Base-by-base conservation (phyloP, 176 grass and related monocot genomes). In the Puccinellia tenuiflora region DNA sequence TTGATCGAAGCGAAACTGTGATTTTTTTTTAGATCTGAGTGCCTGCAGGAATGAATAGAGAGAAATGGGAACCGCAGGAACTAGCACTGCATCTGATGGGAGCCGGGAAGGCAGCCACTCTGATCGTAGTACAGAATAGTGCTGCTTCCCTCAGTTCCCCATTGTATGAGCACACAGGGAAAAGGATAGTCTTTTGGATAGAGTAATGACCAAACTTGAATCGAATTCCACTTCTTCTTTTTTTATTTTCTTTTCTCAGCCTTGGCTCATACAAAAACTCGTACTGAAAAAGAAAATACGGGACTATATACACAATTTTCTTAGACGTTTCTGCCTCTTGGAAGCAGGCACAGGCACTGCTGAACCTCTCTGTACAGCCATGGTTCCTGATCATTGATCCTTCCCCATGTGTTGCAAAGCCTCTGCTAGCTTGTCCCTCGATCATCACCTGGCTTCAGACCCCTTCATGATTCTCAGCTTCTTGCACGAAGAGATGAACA, bases 401-500 rank as follows among this genome's bases (percentile, higher is more conserved):
- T 4, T 54, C n/a, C 37, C 21, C 75, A 56, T 38, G 34, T 51
- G 45, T 4, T 6, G 12, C 14, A 39, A 45, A 17, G 60, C 29
- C 59, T 68, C 60, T 85, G 61, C 33, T 84, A 63, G 59, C 59
- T 63, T 77, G 24, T 24, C 17, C 43, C 74, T 42, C 56, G 9
- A 24, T 21, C 15, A 83, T 82, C 92, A 93, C 82, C 82, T 94
- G 47, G 83, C 89, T 55, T 97, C 92, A 72, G 84, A 90, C 1
- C 86, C 84, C 68, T 83, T 97, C 92, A 98, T 90, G 55, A 98
- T 94, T 75, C 95, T 98, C 35, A 98, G 85, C 78, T 90, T 98
- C 86, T 97, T 98, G 95, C 95, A 94, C 1, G 95, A 92, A 50
- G 88, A 87, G 86, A 86, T 82, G 78, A 98, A 94, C 95, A 98